A percentile compares a stretch with the other conserved stretches of the same genome.
Evolutionary conservation across 1,139 yeast genomes (phyloP).

Genomic region (Blastobotrys aristatus): DNA sequence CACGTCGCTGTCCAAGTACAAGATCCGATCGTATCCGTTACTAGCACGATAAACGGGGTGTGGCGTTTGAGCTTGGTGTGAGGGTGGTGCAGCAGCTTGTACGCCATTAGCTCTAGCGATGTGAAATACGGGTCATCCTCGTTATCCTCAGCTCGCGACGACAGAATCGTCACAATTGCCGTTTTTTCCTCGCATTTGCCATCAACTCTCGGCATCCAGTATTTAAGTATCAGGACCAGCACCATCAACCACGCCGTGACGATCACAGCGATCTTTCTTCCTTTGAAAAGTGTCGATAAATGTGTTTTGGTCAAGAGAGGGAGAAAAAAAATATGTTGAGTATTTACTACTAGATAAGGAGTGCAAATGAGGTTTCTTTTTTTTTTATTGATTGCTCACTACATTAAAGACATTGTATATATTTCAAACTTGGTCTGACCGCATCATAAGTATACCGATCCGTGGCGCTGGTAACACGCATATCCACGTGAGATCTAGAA

Average conservation of each 20-base stretch:
- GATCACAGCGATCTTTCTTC: background rate
- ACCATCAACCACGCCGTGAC: background rate
- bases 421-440: too few relatives aligned
- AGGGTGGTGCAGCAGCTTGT: constrained; percentile 1
- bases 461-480: too few relatives aligned
- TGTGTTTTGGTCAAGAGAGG: too few relatives aligned
- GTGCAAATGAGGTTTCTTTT: too few relatives aligned
- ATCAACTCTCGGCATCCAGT: background rate
- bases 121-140: constrained; percentile 6
- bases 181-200: background rate
- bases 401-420: too few relatives aligned
- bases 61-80: background rate
- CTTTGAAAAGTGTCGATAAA: background rate
- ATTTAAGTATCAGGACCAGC: background rate
- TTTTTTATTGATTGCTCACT: too few relatives aligned
- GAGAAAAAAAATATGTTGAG: too few relatives aligned
- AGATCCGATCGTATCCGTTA: constrained; percentile 1
- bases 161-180: constrained; percentile 2
- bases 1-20: constrained; percentile 5
- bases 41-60: background rate
- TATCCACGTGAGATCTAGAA: too few relatives aligned
- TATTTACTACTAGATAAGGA: too few relatives aligned
- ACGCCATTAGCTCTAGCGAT: background rate
- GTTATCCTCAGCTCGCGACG: background rate
- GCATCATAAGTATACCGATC: too few relatives aligned